These are phyloP conservation scores for Pholiota molesta DNA, from an alignment of 768 basidiomycete genomes.

Conservation along the genomic window DNA sequence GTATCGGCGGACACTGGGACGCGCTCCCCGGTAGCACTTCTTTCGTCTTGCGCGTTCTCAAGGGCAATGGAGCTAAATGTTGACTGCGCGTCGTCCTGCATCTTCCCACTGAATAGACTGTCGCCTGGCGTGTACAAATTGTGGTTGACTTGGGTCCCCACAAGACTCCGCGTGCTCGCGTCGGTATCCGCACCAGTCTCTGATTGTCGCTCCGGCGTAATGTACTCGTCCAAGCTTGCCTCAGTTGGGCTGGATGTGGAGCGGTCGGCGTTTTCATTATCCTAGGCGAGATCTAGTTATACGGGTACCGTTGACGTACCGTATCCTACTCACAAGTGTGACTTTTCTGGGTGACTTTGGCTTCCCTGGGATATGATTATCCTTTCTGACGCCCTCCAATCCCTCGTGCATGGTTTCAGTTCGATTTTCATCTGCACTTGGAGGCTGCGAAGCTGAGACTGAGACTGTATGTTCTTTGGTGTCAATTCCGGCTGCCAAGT, in stretches of 20 bases:
- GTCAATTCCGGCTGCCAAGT: background rate
- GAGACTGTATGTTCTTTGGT: background rate
- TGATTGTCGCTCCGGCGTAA: background rate
- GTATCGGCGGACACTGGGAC: background rate
- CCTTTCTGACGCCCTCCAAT: background rate
- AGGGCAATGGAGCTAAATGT: background rate
- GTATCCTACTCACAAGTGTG: background rate
- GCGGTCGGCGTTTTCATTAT: background rate
- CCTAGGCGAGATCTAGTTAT: background rate
- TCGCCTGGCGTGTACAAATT: background rate
- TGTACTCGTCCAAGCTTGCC: background rate
- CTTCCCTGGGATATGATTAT: background rate
- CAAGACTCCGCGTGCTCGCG: background rate
- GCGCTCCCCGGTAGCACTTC: background rate
- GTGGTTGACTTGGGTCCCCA: background rate
- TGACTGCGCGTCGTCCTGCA: background rate
- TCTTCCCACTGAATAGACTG: background rate
- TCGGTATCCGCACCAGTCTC: background rate
- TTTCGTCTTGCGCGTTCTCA: background rate
- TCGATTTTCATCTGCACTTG: background rate
- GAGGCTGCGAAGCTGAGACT: background rate
- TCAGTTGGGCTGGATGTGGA: background rate
- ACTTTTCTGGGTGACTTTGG: background rate
- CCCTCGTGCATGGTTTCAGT: background rate
- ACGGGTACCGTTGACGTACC: background rate